phyloP scores from a whole-genome alignment of 1,139 yeast species.

The Nakaseomyces sp. region DNA sequence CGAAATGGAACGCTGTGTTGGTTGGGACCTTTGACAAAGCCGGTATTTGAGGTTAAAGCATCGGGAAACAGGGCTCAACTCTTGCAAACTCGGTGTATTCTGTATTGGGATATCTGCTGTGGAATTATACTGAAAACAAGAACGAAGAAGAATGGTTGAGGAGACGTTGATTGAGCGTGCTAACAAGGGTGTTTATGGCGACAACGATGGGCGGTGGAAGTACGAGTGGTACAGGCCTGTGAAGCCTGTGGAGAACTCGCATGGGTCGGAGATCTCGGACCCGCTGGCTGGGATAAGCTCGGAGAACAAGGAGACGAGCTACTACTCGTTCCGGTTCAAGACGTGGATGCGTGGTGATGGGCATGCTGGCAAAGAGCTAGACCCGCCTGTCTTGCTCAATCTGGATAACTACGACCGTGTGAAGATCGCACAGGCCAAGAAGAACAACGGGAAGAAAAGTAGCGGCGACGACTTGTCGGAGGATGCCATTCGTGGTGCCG shows the following conservation, averaged over 20 bases:
- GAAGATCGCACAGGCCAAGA: conserved; percentile 6
- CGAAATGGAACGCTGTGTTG: too few relatives aligned
- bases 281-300: conserved; percentile 2
- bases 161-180: conserved; percentile 23
- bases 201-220: conserved; percentile 20
- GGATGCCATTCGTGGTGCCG: conserved; percentile 58
- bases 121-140: too few relatives aligned
- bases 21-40: too few relatives aligned
- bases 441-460: conserved; percentile 7
- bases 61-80: too few relatives aligned
- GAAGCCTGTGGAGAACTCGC: conserved; percentile 9
- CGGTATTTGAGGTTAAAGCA: too few relatives aligned
- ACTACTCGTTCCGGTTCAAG: conserved; percentile 18
- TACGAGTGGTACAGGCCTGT: conserved; percentile 24
- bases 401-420: conserved; percentile 16
- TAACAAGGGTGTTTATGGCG: conserved; percentile 17
- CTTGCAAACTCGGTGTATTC: too few relatives aligned
- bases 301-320: conserved; percentile 10
- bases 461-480: conserved; percentile 37
- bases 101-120: too few relatives aligned
- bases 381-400: conserved; percentile 12
- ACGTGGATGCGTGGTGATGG: conserved; percentile 18
- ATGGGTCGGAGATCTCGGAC: conserved; percentile 1
- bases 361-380: conserved; percentile 9
- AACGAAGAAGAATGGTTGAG: conserved; percentile 10